These are phyloP conservation scores for Diddensiella santjacobensis DNA, from an alignment of 805 yeast species.

Conservation along the genomic window DNA sequence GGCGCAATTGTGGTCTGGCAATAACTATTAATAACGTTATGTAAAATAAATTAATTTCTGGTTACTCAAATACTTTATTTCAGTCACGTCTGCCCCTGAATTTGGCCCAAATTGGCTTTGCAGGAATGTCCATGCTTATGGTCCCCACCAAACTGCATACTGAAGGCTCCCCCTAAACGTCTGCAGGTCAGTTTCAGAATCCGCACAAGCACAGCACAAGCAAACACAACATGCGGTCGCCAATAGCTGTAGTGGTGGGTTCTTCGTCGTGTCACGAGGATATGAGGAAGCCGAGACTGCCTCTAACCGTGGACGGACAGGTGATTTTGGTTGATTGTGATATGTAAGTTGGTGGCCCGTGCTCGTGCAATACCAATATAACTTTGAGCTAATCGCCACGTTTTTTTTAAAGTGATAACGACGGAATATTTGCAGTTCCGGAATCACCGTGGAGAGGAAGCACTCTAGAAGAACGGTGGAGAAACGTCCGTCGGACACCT, in stretches of 20 bases:
- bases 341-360: background rate
- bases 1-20: background rate
- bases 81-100: no score
- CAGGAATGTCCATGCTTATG: no score
- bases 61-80: no score
- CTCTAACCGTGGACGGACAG: no score
- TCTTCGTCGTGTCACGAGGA: background rate
- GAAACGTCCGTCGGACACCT: background rate
- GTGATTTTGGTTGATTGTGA: background rate
- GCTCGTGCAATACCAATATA: background rate
- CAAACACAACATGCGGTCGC: no score
- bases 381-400: background rate
- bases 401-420: background rate
- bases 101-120: no score
- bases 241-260: background rate
- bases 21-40: no score
- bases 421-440: conserved; percentile 12
- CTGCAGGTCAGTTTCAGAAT: no score
- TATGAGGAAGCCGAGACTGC: background rate
- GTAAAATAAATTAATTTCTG: no score
- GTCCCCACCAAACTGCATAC: no score
- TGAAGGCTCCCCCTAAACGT: no score
- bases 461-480: conserved; percentile 18
- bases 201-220: no score
- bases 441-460: conserved; percentile 21